Base-by-base conservation (phyloP, 2,329 filamentous ascomycete genomes). In the Colletotrichum sp. region DNA sequence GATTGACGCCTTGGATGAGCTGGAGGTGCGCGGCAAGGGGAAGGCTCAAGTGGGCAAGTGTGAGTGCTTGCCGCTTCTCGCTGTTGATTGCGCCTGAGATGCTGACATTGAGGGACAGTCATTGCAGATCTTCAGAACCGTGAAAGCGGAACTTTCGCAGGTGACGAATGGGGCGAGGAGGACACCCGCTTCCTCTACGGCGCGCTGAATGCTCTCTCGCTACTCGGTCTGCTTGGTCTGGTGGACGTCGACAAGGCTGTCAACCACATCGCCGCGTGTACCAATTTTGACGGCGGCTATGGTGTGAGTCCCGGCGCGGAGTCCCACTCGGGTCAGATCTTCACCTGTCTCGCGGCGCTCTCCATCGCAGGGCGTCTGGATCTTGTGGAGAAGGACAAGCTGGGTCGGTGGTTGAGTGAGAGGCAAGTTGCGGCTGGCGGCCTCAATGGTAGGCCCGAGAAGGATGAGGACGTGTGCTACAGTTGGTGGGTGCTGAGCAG, bases 401-500 rank as follows among this genome's bases (percentile, higher is more conserved):
- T 99, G 6, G 96, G 93, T 21, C 92, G 92, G 65, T 99, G 97
- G 97, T 89, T 99, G 70, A 98, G 96, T 84, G 97, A 99, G 86
- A 91, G 97, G 78, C 97, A 99, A 84, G 89, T 98, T 32, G 91
- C 95, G 12, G 94, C 93, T 64, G 97, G 97, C 34, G 97, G 97
- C 0, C 87, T 99, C 67, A 99, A 99, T 83, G 97, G 97, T 4
- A 91, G 97, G 65, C 97, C 97, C 1, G 97, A 99, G 86, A 99
- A 99, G 88, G 87, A 95, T 78, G 96, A 98, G 83, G 97, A 99
- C 84, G 96, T 98, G 16, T 99, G 97, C 87, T 99, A 99, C 86
- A 98, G 95, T 84, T 99, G 97, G 97, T 99, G 97, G 97, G 97
- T 99, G 60, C 88, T 96, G 82, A 96, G 95, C 82, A 98, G 96